Evolutionary conservation across 2,329 filamentous ascomycete species (phyloP), one percentile per base, ranked within the genome.

Genomic region (Phaeosphaeria sp.): DNA sequence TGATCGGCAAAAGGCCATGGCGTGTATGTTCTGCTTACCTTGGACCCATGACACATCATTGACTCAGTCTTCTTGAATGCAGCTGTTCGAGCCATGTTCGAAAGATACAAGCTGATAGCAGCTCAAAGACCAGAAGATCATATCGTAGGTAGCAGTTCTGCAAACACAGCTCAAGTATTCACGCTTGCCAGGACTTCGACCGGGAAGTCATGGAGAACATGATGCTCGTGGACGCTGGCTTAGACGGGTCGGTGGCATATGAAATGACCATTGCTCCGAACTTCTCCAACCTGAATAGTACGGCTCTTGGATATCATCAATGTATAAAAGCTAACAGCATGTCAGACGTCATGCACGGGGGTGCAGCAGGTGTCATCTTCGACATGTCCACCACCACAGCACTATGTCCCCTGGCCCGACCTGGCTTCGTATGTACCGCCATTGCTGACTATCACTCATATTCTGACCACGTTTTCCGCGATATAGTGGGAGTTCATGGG

Each of bases 401-500:
- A 0, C 71, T 85, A 18, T 82, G 81, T 42, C 81, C 83, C 1
- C 50, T 85, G 13, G 76, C 81, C 5, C 76, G 72, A 36, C 79
- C 81, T 0, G 82, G 80, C 2, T 84, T 78, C 64, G 41, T 43
- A 43, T 21, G 41, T 43, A 21, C 20, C 30, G 13, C 15, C n/a
- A 9, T 18, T 3, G n/a, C 3, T 6, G 20, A 43, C 13, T 11
- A 36, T 11, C 13, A 36, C 9, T 36, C 11, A 3, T 18, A 43
- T 11, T 5, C 41, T 43, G 20, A 43, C 11, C 9, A 43, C 10
- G 4, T 7, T 9, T 18, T 20, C 6, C n/a, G 20, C 20, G 41
- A n/a, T 21, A 36, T 36, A 43, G 41, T 85, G 82, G 82, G 79
- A 83, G 74, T 84, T 84, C 60, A 73, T 84, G 52, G 83, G 81